Base-by-base conservation (phyloP, 768 basidiomycete genomes). In the Suillus brevipes region DNA sequence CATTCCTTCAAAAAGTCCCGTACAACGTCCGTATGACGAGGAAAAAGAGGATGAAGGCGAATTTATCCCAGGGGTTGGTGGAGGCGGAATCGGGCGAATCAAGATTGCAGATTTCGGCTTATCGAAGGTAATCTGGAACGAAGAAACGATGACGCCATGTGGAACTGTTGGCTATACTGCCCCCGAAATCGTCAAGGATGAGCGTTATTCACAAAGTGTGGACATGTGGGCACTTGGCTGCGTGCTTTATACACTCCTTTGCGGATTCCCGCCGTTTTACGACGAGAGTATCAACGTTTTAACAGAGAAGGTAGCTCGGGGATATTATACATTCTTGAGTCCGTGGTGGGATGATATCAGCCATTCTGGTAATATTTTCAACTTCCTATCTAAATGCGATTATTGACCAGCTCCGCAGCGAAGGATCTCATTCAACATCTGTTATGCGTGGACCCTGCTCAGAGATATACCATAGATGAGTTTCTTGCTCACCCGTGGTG, bases 141-240 rank as follows among this genome's bases (percentile, higher is more conserved):
- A 99, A 73, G 90, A 98, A 74, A 99, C 97, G 7, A 96, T 94
- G 92, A 99, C 97, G 16, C 97, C 97, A 25, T 99, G 97, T 72
- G 97, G 97, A n/a, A 99, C 97, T 3, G 97, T 99, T 38, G 97
- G 97, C 25, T 99, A 99, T 78, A 99, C 97, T 3, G 97, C 97
- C 7, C 97, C 97, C 6, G 97, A 99, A 79, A 99, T 99, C 66
- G 97, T 99, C 71, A 99, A 98, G 79, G 97, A 99, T 74, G 97
- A 99, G 79, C 85, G 95, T 36, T 97, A 97, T 75, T 91, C 88
- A 75, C 96, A 95, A 78, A 94, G 92, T 72, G 97, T 99, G 62
- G 97, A 99, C 74, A 98, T 99, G 97, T 99, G 97, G 97, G 97
- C 97, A 2, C 80, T 99, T 43, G 97, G 97, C 47, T 99, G 97